Base-by-base conservation (phyloP, 768 basidiomycete genomes). In the Rhodocollybia butyracea region DNA sequence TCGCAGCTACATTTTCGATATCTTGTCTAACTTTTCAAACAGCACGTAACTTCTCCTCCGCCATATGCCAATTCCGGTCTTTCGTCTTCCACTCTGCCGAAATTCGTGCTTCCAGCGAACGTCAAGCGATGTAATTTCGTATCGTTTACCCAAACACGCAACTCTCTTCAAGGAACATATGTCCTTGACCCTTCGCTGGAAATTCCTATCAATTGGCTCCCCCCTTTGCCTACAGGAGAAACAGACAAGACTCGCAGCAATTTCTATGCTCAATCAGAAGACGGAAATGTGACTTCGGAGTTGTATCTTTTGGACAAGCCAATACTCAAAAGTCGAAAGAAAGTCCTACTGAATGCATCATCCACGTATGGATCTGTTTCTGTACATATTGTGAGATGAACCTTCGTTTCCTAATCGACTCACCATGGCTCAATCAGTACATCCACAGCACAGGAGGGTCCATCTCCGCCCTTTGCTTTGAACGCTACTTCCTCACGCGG, bases 131-230 rank as follows among this genome's bases (percentile, higher is more conserved):
- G 63, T 56, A 74, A 76, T 55, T 72, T 63, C 52, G 50, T 73
- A 46, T 64, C 63, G 12, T 59, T 75, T 10, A 61, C 61, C 22
- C 68, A 67, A 30, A 48, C 27, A 5, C 68, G 74, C 57, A 55
- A 57, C 1, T 59, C 64, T 2, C 61, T 77, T 29, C 68, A 66
- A 56, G 76, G 71, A 10, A 57, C 59, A 1, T 81, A 78, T 66
- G 62, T 76, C 31, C 64, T 82, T 38, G 75, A 82, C 55, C 74
- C 81, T 1, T 57, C 64, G 19, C 63, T 81, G 21, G 29, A 48
- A 13, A 69, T 82, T 42, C 79, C 81, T 0, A 3, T 61, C 0
- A 54, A 68, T 17, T 51, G 77, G 34, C 64, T 81, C 6, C 71
- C 76, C 2, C 73, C 78, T 22, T 60, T 81, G 0, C 39, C 48